Evolutionary conservation across 2,329 filamentous ascomycete genomes (phyloP), one percentile per base, ranked within the genome.

Genomic region (Stagonosporopsis chrysanthemi): DNA sequence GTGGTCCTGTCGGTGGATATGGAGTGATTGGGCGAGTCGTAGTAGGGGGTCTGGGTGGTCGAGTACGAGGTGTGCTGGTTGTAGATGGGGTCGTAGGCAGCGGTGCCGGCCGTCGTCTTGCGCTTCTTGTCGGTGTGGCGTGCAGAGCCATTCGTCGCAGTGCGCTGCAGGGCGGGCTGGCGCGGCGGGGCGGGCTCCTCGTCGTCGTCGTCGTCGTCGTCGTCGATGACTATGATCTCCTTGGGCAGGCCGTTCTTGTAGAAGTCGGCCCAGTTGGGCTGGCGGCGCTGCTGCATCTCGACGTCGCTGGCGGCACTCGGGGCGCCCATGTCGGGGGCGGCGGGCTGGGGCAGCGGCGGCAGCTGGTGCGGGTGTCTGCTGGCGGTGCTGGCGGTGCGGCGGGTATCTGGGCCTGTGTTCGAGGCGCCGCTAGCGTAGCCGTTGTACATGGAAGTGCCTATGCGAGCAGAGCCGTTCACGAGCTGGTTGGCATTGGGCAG

Each of bases 1-100:
- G 90, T 90, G 14, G 91, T 96, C 62, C 91, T 87, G 76, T 94
- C 92, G 64, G 89, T 95, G 4, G 92, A 96, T 52, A 88, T 83
- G 12, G 90, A 92, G 41, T 90, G 89, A 47, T 85, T 86, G 51
- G 86, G 88, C 14, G 84, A 83, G 61, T 88, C 84, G 68, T 89
- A 87, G 60, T 87, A 85, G 47, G 90, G 88, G 26, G 89, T 89
- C 70, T 90, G 86, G 55, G 90, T 86, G 66, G 88, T 88, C 4
- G 92, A 93, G 75, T 88, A 90, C 39, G 86, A 85, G 75, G 86
- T 74, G 71, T 84, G 84, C 73, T 88, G 84, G 73, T 93, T 89
- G 72, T 92, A 90, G 49, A 89, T 83, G 17, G 88, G 81, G 66
- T 94, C 90, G 73, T 89, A 90, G 39, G 81, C 81, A 2, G 82